Percentiles rank a stretch among this genome's conserved stretches.
Conservation (phyloP, 1,284 basidiomycete genomes). For the Lentinula novae-zelandiae region DNA sequence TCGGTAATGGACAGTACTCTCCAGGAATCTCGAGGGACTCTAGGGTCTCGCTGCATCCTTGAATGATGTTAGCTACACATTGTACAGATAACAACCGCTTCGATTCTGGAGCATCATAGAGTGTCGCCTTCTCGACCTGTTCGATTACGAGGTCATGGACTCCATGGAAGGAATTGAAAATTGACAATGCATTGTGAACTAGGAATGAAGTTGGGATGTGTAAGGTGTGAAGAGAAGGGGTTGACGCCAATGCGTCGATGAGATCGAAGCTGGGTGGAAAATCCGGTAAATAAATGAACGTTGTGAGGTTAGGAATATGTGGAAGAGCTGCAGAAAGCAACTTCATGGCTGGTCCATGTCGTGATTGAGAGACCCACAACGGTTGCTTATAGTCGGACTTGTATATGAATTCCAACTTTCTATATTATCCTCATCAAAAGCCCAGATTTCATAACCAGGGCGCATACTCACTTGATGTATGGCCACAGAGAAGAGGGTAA, state of each 20-base stretch:
- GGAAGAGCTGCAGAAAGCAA: slow-evolving; percentile 8
- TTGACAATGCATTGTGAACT: neutral
- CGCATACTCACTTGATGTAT: slow-evolving; percentile 7
- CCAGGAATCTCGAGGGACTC: slow-evolving; percentile 11
- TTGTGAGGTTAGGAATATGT: neutral
- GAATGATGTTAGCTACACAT: slow-evolving; percentile 10
- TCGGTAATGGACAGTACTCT: slow-evolving; percentile 9
- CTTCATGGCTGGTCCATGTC: neutral
- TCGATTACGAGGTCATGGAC: slow-evolving; percentile 8
- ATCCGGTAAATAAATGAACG: slow-evolving; percentile 1
- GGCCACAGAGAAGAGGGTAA: slow-evolving; percentile 10
- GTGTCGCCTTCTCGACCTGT: slow-evolving; percentile 4
- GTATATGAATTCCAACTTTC: neutral
- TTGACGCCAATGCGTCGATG: neutral
- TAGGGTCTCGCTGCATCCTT: slow-evolving; percentile 6
- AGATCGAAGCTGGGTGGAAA: slow-evolving; percentile 3
- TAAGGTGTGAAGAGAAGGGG: slow-evolving; percentile 3
- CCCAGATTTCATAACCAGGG: neutral
- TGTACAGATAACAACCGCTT: slow-evolving; percentile 7
- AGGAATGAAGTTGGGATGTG: slow-evolving; percentile 11
- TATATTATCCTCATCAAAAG: neutral
- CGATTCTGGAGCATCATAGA: slow-evolving; percentile 7
- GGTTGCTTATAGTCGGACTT: neutral
- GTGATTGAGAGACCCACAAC: neutral
- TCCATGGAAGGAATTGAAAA: neutral